These are phyloP conservation scores for Linaria vulgaris DNA, from an alignment of 257 asterid genomes.

Conservation along the genomic window DNA sequence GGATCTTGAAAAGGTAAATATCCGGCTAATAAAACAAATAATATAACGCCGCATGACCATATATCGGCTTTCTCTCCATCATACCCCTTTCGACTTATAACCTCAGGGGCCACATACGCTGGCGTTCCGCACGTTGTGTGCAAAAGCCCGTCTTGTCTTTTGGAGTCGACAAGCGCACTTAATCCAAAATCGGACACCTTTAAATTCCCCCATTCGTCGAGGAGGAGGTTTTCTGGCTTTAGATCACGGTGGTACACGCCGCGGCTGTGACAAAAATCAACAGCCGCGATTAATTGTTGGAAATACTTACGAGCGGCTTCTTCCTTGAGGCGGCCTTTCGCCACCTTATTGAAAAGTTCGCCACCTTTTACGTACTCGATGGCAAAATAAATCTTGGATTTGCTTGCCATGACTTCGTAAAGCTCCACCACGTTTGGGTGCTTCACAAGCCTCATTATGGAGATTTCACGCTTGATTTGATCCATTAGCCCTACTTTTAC, in stretches of 20 bases:
- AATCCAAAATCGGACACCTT: constrained; percentile 88
- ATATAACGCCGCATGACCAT: constrained; percentile 91
- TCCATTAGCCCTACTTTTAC: constrained; percentile 62
- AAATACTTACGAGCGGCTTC: constrained; percentile 71
- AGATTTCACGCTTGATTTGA: constrained; percentile 82
- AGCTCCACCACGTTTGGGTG: constrained; percentile 87
- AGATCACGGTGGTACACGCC: constrained; percentile 90
- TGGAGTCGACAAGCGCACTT: constrained; percentile 68
- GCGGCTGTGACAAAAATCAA: constrained; percentile 86
- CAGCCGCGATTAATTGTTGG: constrained; percentile 79
- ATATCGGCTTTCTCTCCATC: constrained; percentile 90
- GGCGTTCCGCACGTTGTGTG: constrained; percentile 97
- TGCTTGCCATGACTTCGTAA: constrained; percentile 85
- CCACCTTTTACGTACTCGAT: constrained; percentile 84
- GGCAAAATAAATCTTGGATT: constrained; percentile 71
- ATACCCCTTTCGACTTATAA: constrained; percentile 63
- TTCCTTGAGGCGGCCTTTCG: constrained; percentile 80
- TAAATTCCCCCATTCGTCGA: constrained; percentile 67
- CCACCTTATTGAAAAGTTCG: constrained; percentile 82
- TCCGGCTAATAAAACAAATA: constrained; percentile 77
- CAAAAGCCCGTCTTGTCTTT: constrained; percentile 77
- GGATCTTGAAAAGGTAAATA: constrained; percentile 81
- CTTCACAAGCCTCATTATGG: constrained; percentile 67
- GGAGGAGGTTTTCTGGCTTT: constrained; percentile 88
- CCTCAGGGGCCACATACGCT: constrained; percentile 95